Evolutionary conservation across 2,329 filamentous ascomycete genomes (phyloP).

Genomic region (Didymella pomorum): DNA sequence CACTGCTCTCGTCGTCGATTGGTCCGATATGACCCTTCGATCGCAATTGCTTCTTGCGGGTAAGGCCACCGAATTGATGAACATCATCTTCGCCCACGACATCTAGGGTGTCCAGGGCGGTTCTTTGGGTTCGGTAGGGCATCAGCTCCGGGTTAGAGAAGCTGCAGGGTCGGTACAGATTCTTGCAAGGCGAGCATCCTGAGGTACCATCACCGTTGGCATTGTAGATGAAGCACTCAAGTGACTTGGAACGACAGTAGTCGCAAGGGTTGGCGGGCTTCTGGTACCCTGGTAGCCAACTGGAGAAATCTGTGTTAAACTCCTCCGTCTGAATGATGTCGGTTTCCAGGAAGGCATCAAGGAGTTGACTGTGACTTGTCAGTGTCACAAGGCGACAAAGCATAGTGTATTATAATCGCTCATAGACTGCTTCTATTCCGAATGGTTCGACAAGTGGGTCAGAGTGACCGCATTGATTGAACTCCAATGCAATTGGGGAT

Average conservation of each 20-base stretch:
- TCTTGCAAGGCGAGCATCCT: conserved; percentile 57
- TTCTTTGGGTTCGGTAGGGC: conserved; percentile 41
- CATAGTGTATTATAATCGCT: neutral
- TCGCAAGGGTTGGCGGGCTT: conserved; percentile 57
- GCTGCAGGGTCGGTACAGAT: conserved; percentile 59
- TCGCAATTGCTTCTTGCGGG: conserved; percentile 50
- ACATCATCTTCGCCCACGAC: conserved; percentile 54
- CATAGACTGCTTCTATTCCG: neutral
- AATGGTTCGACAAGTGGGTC: neutral
- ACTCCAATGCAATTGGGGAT: neutral
- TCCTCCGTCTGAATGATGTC: conserved; percentile 17
- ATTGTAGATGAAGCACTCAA: conserved; percentile 58
- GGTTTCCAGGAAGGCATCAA: conserved; percentile 12
- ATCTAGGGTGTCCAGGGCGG: conserved; percentile 58
- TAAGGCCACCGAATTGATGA: conserved; percentile 45
- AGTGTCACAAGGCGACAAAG: neutral
- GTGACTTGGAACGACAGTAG: conserved; percentile 56
- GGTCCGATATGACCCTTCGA: conserved; percentile 47
- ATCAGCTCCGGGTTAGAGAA: conserved; percentile 51
- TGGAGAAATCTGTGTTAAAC: conserved; percentile 55
- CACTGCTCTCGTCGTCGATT: conserved; percentile 44
- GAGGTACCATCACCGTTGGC: conserved; percentile 49
- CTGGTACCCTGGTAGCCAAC: conserved; percentile 57
- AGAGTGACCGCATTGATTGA: neutral
- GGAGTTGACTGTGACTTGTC: conserved; percentile 5